phyloP scores from a whole-genome alignment of 352 stramenopile species.

The Phytophthora kernoviae region DNA sequence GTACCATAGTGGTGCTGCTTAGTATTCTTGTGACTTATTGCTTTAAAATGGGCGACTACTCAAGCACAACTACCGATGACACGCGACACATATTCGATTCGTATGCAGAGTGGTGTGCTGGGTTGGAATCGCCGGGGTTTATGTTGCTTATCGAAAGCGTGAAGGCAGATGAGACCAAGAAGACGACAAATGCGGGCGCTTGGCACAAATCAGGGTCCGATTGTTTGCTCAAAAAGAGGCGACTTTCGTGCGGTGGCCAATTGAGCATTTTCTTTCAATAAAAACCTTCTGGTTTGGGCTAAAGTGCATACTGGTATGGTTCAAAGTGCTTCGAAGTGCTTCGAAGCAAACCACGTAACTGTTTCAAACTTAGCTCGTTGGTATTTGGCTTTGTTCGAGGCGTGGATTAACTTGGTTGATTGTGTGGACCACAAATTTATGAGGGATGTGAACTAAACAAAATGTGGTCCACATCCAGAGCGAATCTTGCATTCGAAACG shows the following conservation, averaged over 20 bases:
- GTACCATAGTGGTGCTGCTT: conserved; percentile 5
- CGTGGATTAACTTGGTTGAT: no score
- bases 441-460: no score
- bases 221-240: not conserved
- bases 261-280: no score
- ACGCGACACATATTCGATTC: conserved; percentile 6
- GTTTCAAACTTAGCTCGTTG: no score
- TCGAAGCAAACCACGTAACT: no score
- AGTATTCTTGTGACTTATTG: conserved; percentile 9
- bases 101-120: conserved; percentile 8
- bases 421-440: no score
- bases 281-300: no score
- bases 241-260: conserved; percentile 3
- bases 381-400: no score
- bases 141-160: not conserved
- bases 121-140: not conserved
- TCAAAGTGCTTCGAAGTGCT: not conserved
- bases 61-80: not conserved
- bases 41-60: conserved; percentile 5
- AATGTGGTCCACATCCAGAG: no score
- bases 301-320: no score
- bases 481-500: conserved; percentile 1
- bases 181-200: not conserved
- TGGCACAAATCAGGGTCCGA: conserved; percentile 6
- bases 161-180: not conserved